Evolutionary conservation across 768 basidiomycete species (phyloP).

Genomic region (Mrakia hoshinonis): DNA sequence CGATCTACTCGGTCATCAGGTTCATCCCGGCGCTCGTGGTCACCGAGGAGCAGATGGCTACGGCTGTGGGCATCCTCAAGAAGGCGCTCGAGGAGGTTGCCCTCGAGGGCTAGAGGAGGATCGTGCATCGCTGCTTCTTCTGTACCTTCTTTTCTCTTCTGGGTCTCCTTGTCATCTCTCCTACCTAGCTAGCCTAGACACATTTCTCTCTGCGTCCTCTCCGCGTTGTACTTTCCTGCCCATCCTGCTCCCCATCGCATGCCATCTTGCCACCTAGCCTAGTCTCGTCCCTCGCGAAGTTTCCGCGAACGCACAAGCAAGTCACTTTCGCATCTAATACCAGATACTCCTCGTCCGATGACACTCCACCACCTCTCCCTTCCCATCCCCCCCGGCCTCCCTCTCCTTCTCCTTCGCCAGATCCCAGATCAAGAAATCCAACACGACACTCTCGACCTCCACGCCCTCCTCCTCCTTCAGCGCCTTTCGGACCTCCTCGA

Average conservation of each 20-base stretch:
- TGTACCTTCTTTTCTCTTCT: neutral
- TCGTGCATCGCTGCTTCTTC: neutral
- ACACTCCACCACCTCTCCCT: slow-evolving; percentile 54
- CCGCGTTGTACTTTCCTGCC: neutral
- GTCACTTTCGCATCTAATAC: slow-evolving; percentile 55
- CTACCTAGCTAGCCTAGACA: neutral
- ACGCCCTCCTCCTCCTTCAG: slow-evolving; percentile 42
- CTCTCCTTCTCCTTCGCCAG: slow-evolving; percentile 48
- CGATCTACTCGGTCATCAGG: slow-evolving; percentile 70
- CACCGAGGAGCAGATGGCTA: slow-evolving; percentile 60
- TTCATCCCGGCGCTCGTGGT: slow-evolving; percentile 92
- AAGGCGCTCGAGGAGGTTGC: slow-evolving; percentile 48
- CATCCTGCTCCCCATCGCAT: neutral
- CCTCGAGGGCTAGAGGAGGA: slow-evolving; percentile 32
- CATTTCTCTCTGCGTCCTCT: neutral
- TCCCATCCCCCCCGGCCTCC: slow-evolving; percentile 45
- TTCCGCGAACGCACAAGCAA: neutral
- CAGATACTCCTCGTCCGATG: slow-evolving; percentile 77
- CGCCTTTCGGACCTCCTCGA: slow-evolving; percentile 61
- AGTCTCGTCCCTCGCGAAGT: neutral
- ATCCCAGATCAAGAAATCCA: slow-evolving; percentile 90
- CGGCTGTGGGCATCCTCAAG: slow-evolving; percentile 42
- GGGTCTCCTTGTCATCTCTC: neutral
- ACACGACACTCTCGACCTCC: slow-evolving; percentile 62
- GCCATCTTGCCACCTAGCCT: neutral